Evolutionary conservation across 768 basidiomycete genomes (phyloP), one percentile per base, ranked within the genome.

Genomic region (Tubosaeta brunneosetosa): DNA sequence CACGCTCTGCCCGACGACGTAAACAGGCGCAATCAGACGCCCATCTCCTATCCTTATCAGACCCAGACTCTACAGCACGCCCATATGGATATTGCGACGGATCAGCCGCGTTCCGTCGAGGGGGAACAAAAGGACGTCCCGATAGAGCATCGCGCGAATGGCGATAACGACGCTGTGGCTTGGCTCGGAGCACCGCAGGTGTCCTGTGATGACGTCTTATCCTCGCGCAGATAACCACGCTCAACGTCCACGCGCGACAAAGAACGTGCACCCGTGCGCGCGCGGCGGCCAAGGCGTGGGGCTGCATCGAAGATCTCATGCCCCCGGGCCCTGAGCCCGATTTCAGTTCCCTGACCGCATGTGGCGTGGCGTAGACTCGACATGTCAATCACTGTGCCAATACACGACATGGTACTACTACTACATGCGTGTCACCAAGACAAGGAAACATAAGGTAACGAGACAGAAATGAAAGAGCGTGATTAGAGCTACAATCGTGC

Each of bases 401-500:
- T 37, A 17, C 36, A 37, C 36, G 36, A 38, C 37, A 38, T 38
- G 17, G 40, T 41, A 22, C 40, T 41, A 13, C 40, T 41, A 41
- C 40, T 4, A 41, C 40, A 41, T 41, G 22, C 19, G 40, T 41
- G 40, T 12, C 3, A 22, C 10, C 37, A 17, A 19, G 37, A 38
- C 8, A 37, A 10, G 4, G 4, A 33, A 33, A 13, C 29, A 31
- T 31, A 31, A 31, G 5, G 29, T 11, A 31, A 31, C 29, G 10
- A 31, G 29, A 25, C 10, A 41, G 22, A 41, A 41, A 25, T 10
- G 42, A 44, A 32, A 32, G 27, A 44, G 13, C 29, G 29, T 31
- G 44, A 22, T 17, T 31, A 31, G 44, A 31, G 44, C 16, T n/a
- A 44, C 45, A 43, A 34, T 55, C 59, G 61, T 50, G 37, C 9